Evolutionary conservation across 2,329 filamentous ascomycete genomes (phyloP).

Genomic region (Byssothecium circinans): DNA sequence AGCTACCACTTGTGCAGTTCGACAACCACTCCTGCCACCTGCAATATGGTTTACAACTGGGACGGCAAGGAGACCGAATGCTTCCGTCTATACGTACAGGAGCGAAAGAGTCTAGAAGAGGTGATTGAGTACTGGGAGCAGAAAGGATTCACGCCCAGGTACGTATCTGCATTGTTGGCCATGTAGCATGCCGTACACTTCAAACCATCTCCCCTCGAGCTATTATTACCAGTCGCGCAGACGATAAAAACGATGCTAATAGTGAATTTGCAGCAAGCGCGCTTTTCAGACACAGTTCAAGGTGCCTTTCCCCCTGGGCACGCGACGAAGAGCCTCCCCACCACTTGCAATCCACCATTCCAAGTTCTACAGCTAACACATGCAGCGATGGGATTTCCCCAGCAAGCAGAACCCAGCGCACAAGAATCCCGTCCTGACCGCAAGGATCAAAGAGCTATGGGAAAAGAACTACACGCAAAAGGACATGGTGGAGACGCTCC

Average conservation of each 20-base stretch:
- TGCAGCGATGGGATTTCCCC: constrained; percentile 71
- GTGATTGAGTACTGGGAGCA: constrained; percentile 70
- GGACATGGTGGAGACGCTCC: constrained; percentile 72
- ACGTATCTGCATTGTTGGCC: constrained; percentile 28
- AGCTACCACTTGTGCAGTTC: constrained; percentile 24
- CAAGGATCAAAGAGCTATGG: constrained; percentile 76
- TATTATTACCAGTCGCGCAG: neutral
- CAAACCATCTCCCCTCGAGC: neutral
- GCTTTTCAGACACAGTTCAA: constrained; percentile 76
- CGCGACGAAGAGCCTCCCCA: neutral
- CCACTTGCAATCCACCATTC: no score
- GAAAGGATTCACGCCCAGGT: constrained; percentile 70
- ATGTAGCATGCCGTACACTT: constrained; percentile 27
- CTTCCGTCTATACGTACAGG: constrained; percentile 74
- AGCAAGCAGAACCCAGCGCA: constrained; percentile 72
- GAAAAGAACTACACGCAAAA: constrained; percentile 70
- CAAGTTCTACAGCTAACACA: constrained; percentile 11
- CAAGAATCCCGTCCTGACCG: constrained; percentile 67
- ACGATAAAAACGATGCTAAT: constrained; percentile 13
- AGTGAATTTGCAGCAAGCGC: constrained; percentile 61
- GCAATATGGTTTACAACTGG: constrained; percentile 60
- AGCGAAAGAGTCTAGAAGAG: constrained; percentile 71
- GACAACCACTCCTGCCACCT: neutral
- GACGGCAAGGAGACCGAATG: constrained; percentile 66
- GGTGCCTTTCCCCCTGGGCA: constrained; percentile 15